Base-by-base conservation (phyloP, 148 eudicot species). In the Fallopia convolvulus region DNA sequence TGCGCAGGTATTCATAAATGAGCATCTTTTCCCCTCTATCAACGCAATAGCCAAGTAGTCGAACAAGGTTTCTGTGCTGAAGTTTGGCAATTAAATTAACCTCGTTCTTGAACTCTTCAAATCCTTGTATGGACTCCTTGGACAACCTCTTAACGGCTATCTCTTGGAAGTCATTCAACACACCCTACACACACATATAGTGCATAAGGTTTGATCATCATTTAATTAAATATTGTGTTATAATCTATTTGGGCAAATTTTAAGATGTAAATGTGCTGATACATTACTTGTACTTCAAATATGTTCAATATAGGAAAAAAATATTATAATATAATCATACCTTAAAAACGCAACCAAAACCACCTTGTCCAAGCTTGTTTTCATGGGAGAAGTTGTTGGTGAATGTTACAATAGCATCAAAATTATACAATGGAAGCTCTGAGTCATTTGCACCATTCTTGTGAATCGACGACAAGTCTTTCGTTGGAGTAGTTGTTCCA, bases 71-170 rank as follows among this genome's bases (percentile, higher is more conserved):
- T 41, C 70, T 58, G 20, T 76, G 78, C 23, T 76, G 78, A 47
- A 76, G 66, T 61, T 60, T 76, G 11, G 78, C 78, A 76, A 76
- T 63, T 33, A 76, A 42, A 39, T 15, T 58, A 15, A 76, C 78
- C 49, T 76, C 78, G 5, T 56, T 76, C 70, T 60, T 76, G 18
- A 76, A 76, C 70, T 76, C 78, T 2, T 56, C 47, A 3, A 21
- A 32, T 39, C 78, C 78, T 58, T 76, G 78, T 8, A 14, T 21
- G 5, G 78, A 76, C 21, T 58, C 70, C 30, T 20, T 33, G 2
- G 78, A 76, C 71, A 76, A 20, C 78, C 78, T 76, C 72, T 76
- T 76, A 8, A 76, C 40, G 15, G 78, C 78, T 60, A 76, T 23
- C 39, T 55, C 30, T 41, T 56, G 52, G 14, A 33, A 48, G 21